A percentile compares a stretch with the other conserved stretches of the same genome.
Evolutionary conservation across 768 basidiomycete species (phyloP).

Genomic region (Rhodosporidiobolus odoratus): DNA sequence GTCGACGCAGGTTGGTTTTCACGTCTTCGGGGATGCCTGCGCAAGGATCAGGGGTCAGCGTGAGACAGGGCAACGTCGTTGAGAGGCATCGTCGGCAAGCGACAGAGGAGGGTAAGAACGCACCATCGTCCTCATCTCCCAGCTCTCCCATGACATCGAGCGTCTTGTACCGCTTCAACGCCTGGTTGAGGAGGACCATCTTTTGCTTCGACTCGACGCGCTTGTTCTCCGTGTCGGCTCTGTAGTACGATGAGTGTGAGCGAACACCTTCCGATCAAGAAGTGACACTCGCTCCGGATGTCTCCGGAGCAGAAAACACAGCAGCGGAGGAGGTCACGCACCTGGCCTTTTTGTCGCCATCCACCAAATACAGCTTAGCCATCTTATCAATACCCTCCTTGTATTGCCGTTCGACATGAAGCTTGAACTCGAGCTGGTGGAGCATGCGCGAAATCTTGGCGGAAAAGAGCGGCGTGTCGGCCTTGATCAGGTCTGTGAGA

Average conservation of each 20-base stretch:
- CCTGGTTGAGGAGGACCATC: slow-evolving; percentile 83
- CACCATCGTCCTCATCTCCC: slow-evolving; percentile 63
- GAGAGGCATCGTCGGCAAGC: not conserved
- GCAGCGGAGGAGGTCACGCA: slow-evolving; percentile 43
- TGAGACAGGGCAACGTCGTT: not conserved
- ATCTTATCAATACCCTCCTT: slow-evolving; percentile 98
- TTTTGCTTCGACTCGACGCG: slow-evolving; percentile 92
- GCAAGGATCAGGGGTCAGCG: not conserved
- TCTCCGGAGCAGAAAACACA: not conserved
- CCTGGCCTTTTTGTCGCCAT: slow-evolving; percentile 93
- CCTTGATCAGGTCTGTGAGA: slow-evolving; percentile 76
- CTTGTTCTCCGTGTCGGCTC: slow-evolving; percentile 79
- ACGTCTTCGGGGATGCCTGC: slow-evolving; percentile 68
- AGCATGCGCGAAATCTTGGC: slow-evolving; percentile 97
- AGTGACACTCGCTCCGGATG: no score
- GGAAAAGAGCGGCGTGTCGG: slow-evolving; percentile 91
- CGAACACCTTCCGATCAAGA: not conserved
- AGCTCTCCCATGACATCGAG: slow-evolving; percentile 84
- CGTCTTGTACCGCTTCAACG: slow-evolving; percentile 93
- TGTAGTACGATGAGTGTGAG: not conserved
- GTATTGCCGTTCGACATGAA: slow-evolving; percentile 96
- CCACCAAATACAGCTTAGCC: slow-evolving; percentile 86
- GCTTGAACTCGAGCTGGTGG: slow-evolving; percentile 98
- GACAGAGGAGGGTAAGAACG: slow-evolving; percentile 21
- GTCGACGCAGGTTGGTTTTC: slow-evolving; percentile 92